Evolutionary conservation across 2,329 filamentous ascomycete species (phyloP).

Genomic region (Botryotinia globosa): DNA sequence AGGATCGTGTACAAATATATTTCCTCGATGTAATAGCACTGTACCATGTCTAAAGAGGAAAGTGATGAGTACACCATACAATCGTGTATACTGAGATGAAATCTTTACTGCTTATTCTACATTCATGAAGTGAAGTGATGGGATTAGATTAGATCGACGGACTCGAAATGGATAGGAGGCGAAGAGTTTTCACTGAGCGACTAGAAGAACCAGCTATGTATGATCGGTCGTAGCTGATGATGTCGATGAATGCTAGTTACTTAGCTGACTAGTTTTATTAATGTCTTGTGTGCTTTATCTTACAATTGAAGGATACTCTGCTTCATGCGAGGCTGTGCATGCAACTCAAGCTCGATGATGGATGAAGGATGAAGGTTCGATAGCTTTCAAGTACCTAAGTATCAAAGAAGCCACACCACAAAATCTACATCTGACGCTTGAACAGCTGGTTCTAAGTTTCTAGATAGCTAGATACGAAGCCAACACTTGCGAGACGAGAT

Average conservation of each 20-base stretch:
- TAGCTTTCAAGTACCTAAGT: neutral
- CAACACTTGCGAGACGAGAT: neutral
- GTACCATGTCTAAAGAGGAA: no score
- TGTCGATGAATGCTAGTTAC: no score
- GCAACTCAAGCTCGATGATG: no score
- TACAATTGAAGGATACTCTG: neutral
- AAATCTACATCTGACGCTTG: accelerated
- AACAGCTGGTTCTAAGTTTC: neutral
- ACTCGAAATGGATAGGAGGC: neutral
- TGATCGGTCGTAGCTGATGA: no score
- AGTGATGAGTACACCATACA: no score
- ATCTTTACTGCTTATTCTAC: neutral
- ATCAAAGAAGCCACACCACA: neutral
- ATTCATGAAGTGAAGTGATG: no score
- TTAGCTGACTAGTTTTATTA: no score
- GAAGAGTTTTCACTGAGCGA: no score
- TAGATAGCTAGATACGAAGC: neutral
- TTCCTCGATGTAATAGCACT: no score
- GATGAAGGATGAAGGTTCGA: no score
- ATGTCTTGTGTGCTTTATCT: neutral
- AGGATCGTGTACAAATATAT: no score
- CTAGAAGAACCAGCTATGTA: no score
- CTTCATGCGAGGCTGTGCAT: neutral
- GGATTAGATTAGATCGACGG: neutral
- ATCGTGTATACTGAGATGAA: neutral